phyloP scores from a whole-genome alignment of 169 alveolate genomes.

The Nephromyces sp. region DNA sequence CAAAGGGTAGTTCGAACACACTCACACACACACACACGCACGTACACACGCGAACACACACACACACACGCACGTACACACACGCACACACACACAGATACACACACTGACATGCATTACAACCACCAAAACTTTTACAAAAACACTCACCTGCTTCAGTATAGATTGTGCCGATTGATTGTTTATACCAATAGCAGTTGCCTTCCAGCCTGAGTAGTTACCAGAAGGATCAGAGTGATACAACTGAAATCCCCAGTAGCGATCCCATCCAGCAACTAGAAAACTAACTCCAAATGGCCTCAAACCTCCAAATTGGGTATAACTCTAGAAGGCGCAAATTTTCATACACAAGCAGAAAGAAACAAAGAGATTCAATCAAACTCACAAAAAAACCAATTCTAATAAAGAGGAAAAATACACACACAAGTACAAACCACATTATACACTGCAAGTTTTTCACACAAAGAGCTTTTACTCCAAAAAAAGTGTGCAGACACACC shows the following conservation, averaged over 20 bases:
- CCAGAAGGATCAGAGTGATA: constrained; percentile 99
- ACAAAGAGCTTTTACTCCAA: too few relatives aligned
- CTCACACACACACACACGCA: too few relatives aligned
- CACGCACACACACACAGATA: too few relatives aligned
- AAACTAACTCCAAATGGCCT: constrained; percentile 99
- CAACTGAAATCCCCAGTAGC: constrained; percentile 77
- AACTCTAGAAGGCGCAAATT: constrained; percentile 46
- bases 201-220: constrained; percentile 98
- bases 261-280: constrained; percentile 95
- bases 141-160: constrained; percentile 57
- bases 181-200: constrained; percentile 88
- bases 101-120: too few relatives aligned
- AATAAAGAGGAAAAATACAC: neutral
- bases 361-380: neutral
- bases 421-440: too few relatives aligned
- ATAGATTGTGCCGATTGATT: constrained; percentile 76
- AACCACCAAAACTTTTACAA: too few relatives aligned
- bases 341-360: neutral
- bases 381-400: neutral
- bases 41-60: too few relatives aligned
- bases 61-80: too few relatives aligned
- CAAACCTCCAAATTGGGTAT: constrained; percentile 97
- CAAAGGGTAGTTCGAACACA: too few relatives aligned
- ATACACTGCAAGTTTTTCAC: too few relatives aligned
- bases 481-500: too few relatives aligned